phyloP scores from a whole-genome alignment of 371 early-diverging fungal genomes.

The Smittium culicis region DNA sequence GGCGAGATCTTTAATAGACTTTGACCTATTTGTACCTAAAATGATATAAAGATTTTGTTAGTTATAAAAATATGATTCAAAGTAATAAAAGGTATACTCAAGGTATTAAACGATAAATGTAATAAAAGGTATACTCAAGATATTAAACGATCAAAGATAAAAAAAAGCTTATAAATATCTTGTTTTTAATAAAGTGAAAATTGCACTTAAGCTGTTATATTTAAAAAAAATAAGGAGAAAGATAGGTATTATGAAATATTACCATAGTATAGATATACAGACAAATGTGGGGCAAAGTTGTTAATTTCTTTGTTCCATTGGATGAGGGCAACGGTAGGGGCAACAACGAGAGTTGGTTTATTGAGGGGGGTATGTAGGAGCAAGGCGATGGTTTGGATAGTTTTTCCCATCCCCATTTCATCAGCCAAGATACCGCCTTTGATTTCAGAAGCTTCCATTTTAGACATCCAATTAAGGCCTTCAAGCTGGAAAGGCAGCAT shows the following conservation, averaged over 20 bases:
- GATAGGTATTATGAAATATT: too few relatives aligned
- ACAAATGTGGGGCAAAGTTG: slow-evolving; percentile 49
- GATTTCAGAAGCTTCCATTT: slow-evolving; percentile 54
- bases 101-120: too few relatives aligned
- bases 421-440: slow-evolving; percentile 77
- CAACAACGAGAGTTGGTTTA: slow-evolving; percentile 70
- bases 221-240: too few relatives aligned
- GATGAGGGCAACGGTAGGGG: slow-evolving; percentile 78
- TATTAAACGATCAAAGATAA: too few relatives aligned
- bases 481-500: slow-evolving; percentile 81
- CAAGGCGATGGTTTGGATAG: slow-evolving; percentile 87
- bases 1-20: slow-evolving; percentile 34
- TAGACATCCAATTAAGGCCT: slow-evolving; percentile 69
- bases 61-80: too few relatives aligned
- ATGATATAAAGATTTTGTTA: too few relatives aligned
- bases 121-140: too few relatives aligned
- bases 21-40: slow-evolving; percentile 16
- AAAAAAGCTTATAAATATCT: too few relatives aligned
- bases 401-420: slow-evolving; percentile 99
- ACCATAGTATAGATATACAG: slow-evolving; percentile 61
- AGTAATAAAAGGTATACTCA: too few relatives aligned
- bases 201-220: too few relatives aligned
- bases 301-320: slow-evolving; percentile 81
- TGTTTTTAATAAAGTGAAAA: too few relatives aligned
- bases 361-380: slow-evolving; percentile 44